Evolutionary conservation across 441 rosid species (phyloP).

Genomic region (Jatropha multifida): DNA sequence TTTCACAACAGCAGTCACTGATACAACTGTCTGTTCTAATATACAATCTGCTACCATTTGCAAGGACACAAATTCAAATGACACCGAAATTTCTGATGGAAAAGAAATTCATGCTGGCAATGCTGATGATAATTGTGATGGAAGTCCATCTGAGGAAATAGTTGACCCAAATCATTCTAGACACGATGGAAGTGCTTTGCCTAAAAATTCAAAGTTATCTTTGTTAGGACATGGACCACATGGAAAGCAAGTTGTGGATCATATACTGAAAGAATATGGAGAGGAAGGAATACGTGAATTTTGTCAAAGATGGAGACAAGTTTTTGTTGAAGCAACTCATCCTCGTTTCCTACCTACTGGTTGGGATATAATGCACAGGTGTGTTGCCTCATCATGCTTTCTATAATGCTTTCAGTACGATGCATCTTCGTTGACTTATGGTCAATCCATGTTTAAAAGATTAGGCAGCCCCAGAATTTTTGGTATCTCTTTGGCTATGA

Average conservation of each 20-base stretch:
- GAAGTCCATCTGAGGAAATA: slow-evolving; percentile 25
- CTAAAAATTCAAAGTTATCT: slow-evolving; percentile 61
- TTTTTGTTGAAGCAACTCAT: slow-evolving; percentile 69
- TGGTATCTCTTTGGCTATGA: background rate
- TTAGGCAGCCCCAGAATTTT: background rate
- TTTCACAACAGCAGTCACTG: slow-evolving; percentile 22
- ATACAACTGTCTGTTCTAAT: slow-evolving; percentile 27
- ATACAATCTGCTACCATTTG: slow-evolving; percentile 16
- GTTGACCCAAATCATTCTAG: slow-evolving; percentile 28
- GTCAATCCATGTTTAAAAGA: background rate
- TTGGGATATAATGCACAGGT: slow-evolving; percentile 89
- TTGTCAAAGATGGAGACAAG: slow-evolving; percentile 94
- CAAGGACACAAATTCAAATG: slow-evolving; percentile 26
- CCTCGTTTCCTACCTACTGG: slow-evolving; percentile 91
- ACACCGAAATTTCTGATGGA: slow-evolving; percentile 28
- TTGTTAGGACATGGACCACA: slow-evolving; percentile 96
- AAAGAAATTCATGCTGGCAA: slow-evolving; percentile 26
- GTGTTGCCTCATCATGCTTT: slow-evolving; percentile 15
- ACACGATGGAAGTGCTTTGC: slow-evolving; percentile 31
- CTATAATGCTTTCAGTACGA: background rate
- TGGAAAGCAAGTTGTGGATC: slow-evolving; percentile 84
- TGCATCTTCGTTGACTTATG: background rate
- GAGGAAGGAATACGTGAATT: slow-evolving; percentile 71
- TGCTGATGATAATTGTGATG: slow-evolving; percentile 29
- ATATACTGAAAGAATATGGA: slow-evolving; percentile 55